Base-by-base conservation (phyloP, 192 early-diverging fungal genomes). In the Coemansia sp. region DNA sequence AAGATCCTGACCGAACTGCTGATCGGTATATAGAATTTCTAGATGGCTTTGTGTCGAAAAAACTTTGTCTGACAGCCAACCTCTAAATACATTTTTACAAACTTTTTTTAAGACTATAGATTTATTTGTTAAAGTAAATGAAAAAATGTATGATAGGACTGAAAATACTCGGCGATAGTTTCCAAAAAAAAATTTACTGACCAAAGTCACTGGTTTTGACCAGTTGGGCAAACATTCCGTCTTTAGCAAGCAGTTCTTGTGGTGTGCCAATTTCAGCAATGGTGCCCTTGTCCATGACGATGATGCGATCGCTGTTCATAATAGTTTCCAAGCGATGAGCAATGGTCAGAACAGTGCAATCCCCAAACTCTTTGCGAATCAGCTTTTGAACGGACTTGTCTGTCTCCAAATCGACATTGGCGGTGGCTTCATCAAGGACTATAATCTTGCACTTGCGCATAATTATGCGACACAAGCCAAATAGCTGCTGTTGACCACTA, bases 241-340 rank as follows among this genome's bases (percentile, higher is more conserved):
- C 70, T 31, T 85, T 73, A 10, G 70, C 65, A 36, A 92, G 43
- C 68, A 94, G 71, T 7, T 83, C 80, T 31, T 52, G 24, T 13
- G 92, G 92, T 0, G 76, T 68, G 16, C 87, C 88, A 72, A 87
- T 87, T 43, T 92, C 91, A 0, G 76, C 79, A 16, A 93, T 73
- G 1, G 76, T 43, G 29, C 92, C 93, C n/a, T 87, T 66, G 47
- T 91, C 86, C 29, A 94, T 74, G 5, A 93, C 91, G 20, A 92
- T 58, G 67, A 93, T 86, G 58, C 83, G 81, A 66, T 94, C 92
- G 60, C 87, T 89, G 65, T 87, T 79, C 49, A 88, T 75, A 0
- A 89, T 80, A 0, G 91, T 92, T 44, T 92, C 90, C 34, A 92
- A 68, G 40, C 93, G 88, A 75, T 95, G 90, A 0, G 90, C 89